Conservation (phyloP, 192 early-diverging fungal genomes). For the Gigaspora rosea region DNA sequence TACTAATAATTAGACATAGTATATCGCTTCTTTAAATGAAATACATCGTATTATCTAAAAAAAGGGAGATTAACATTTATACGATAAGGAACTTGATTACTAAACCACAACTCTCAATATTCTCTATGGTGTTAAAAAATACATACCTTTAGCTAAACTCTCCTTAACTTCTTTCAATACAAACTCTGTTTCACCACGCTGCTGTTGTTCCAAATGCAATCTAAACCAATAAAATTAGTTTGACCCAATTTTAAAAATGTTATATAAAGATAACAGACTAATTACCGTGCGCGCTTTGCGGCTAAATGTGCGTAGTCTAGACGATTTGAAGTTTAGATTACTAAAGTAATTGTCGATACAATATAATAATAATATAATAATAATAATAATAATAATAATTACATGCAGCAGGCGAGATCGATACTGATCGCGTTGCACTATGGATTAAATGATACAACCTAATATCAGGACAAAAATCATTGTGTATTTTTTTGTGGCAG, state of each 20-base stretch:
- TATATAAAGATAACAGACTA: neutral
- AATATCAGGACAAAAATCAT: too few species aligned
- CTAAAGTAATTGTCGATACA: neutral
- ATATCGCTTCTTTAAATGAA: neutral
- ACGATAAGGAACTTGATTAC: neutral
- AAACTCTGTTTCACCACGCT: conserved; percentile 12
- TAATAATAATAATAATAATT: neutral
- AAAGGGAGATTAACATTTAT: too few species aligned
- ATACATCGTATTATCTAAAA: conserved; percentile 17
- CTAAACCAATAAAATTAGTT: neutral
- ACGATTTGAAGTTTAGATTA: conserved; percentile 32
- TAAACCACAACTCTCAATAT: neutral
- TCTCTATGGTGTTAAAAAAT: neutral
- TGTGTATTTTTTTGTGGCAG: too few species aligned
- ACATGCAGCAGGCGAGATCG: conserved; percentile 66
- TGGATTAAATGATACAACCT: neutral
- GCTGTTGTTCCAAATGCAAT: conserved; percentile 8
- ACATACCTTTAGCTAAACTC: conserved; percentile 9
- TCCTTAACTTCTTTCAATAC: conserved; percentile 18
- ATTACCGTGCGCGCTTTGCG: conserved; percentile 77
- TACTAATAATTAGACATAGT: too few species aligned
- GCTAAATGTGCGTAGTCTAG: conserved; percentile 89
- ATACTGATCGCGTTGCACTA: conserved; percentile 80
- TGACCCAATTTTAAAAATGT: too few species aligned
- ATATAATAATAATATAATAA: too few species aligned